Evolutionary conservation across 139 green algal genomes (phyloP).

Genomic region (Chlamydomonas asymmetrica): DNA sequence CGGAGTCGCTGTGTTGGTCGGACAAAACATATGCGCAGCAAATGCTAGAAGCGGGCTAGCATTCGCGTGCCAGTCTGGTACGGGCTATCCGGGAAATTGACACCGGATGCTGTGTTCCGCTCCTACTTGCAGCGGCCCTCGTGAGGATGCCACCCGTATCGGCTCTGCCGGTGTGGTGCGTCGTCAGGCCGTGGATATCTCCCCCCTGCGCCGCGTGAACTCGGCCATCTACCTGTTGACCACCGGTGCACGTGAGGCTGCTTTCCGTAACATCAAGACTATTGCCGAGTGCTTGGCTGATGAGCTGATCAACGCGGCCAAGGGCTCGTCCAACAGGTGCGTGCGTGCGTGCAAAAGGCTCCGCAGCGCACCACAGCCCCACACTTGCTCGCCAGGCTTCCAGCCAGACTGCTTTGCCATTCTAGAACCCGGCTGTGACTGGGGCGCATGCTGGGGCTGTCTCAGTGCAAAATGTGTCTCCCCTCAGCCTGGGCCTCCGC

Average conservation of each 20-base stretch:
- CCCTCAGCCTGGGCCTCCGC: too few relatives aligned
- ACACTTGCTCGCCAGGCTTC: too few relatives aligned
- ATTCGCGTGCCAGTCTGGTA: background rate
- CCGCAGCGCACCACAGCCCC: too few relatives aligned
- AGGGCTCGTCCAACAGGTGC: slow-evolving; percentile 96
- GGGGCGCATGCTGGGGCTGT: too few relatives aligned
- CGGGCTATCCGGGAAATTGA: too few relatives aligned
- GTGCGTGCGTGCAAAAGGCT: background rate
- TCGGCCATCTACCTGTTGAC: slow-evolving; percentile 95
- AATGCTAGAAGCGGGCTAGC: too few relatives aligned
- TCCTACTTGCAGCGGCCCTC: slow-evolving; percentile 78
- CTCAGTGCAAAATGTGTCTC: too few relatives aligned
- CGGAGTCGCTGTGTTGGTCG: too few relatives aligned
- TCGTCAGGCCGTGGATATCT: slow-evolving; percentile 98
- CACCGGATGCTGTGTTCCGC: too few relatives aligned
- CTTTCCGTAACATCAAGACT: slow-evolving; percentile 99
- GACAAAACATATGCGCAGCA: too few relatives aligned
- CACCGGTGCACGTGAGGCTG: slow-evolving; percentile 92
- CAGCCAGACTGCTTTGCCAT: too few relatives aligned
- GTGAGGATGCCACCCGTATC: slow-evolving; percentile 98
- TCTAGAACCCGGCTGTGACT: too few relatives aligned
- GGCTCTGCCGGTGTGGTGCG: slow-evolving; percentile 95
- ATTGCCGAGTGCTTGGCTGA: slow-evolving; percentile 99
- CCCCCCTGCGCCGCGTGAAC: slow-evolving; percentile 98
- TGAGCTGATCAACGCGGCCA: slow-evolving; percentile 99